Conservation (phyloP, 768 basidiomycete species). For the Russula abietina region DNA sequence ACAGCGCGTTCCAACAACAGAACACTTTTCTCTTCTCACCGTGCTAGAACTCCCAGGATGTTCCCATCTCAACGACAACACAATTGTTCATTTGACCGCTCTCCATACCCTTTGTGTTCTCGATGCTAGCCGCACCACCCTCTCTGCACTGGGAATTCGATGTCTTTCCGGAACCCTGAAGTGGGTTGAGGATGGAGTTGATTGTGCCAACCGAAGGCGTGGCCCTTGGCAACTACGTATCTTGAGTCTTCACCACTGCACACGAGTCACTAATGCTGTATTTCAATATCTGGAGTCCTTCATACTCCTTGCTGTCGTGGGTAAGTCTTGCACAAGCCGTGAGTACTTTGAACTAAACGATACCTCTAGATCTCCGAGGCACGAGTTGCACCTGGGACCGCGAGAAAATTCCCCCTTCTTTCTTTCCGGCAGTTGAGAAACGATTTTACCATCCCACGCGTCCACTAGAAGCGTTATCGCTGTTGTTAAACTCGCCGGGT, state of each 20-base stretch:
- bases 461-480: conserved; percentile 15
- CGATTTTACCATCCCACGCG: conserved; percentile 20
- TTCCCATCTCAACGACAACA: conserved; percentile 51
- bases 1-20: conserved; percentile 48
- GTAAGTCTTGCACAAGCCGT: conserved; percentile 7
- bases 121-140: conserved; percentile 50
- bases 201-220: conserved; percentile 20
- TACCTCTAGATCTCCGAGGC: conserved; percentile 22
- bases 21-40: conserved; percentile 58
- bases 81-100: conserved; percentile 42
- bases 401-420: conserved; percentile 12
- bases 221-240: conserved; percentile 27
- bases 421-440: conserved; percentile 18
- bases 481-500: conserved; percentile 4
- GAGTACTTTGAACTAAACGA: not conserved
- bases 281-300: conserved; percentile 19
- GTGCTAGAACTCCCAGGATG: conserved; percentile 55
- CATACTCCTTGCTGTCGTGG: conserved; percentile 22
- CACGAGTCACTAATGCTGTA: conserved; percentile 13
- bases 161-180: conserved; percentile 46
- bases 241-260: conserved; percentile 22
- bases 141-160: conserved; percentile 50
- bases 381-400: conserved; percentile 20
- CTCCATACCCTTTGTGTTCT: conserved; percentile 55
- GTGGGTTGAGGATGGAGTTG: conserved; percentile 32